Percentiles rank a stretch among this genome's conserved stretches.
phyloP scores from a whole-genome alignment of 768 basidiomycete species.

The Hypholoma fasciculare region DNA sequence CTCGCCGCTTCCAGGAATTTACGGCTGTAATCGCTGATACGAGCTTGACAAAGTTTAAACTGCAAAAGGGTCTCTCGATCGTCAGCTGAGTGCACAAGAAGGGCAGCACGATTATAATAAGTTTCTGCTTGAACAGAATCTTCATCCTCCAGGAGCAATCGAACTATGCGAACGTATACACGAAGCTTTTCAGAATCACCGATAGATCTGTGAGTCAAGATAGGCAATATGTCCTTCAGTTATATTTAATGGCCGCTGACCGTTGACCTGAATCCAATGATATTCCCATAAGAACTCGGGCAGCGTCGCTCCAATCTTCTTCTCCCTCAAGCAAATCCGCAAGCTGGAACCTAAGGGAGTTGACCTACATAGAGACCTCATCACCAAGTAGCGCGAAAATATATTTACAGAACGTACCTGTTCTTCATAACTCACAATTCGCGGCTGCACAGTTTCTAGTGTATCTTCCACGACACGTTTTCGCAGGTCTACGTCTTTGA shows the following conservation, averaged over 20 bases:
- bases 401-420: constrained; percentile 54
- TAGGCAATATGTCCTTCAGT: neutral
- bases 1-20: constrained; percentile 94
- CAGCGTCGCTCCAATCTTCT: constrained; percentile 94
- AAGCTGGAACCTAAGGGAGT: constrained; percentile 82
- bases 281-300: constrained; percentile 88
- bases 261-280: constrained; percentile 88
- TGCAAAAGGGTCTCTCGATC: constrained; percentile 80
- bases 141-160: constrained; percentile 92
- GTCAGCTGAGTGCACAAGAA: constrained; percentile 77
- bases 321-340: constrained; percentile 86
- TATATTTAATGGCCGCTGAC: constrained; percentile 34
- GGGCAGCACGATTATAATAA: constrained; percentile 94
- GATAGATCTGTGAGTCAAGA: constrained; percentile 26
- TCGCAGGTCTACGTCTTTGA: constrained; percentile 55
- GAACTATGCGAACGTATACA: constrained; percentile 92
- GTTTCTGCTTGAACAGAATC: constrained; percentile 98
- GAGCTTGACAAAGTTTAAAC: constrained; percentile 92
- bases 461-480: constrained; percentile 79
- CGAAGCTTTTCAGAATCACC: constrained; percentile 85
- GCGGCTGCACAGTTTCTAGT: constrained; percentile 66
- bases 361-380: constrained; percentile 53
- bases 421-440: constrained; percentile 92
- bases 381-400: neutral
- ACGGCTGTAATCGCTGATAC: constrained; percentile 89